These are phyloP conservation scores for Noccaea bulbosa DNA, from an alignment of 345 rosid species.

Conservation along the genomic window DNA sequence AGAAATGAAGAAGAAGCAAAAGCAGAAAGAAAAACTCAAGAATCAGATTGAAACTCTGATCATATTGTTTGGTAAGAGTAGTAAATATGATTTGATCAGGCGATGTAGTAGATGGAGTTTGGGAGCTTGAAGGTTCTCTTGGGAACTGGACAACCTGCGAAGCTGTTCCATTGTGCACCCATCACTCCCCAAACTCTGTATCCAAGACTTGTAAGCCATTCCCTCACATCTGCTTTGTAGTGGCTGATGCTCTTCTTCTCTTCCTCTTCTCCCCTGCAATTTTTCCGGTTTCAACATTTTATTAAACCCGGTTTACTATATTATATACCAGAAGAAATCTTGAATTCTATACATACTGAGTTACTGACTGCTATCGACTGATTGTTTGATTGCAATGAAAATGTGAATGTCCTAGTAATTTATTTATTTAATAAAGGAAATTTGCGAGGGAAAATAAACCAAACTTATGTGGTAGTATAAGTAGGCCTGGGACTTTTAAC, in stretches of 20 bases:
- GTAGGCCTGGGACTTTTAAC: too few species aligned
- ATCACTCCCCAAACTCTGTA: slow-evolving; percentile 79
- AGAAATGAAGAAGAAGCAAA: neutral
- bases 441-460: too few species aligned
- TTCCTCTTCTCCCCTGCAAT: slow-evolving; percentile 62
- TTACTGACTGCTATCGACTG: too few species aligned
- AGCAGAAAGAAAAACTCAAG: slow-evolving; percentile 31
- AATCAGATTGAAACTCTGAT: slow-evolving; percentile 31
- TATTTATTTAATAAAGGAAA: too few species aligned
- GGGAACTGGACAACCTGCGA: slow-evolving; percentile 68
- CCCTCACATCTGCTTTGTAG: slow-evolving; percentile 65
- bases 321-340: slow-evolving; percentile 10
- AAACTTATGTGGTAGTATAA: too few species aligned
- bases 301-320: slow-evolving; percentile 1
- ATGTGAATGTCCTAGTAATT: too few species aligned
- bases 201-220: slow-evolving; percentile 55
- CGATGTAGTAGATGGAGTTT: slow-evolving; percentile 73
- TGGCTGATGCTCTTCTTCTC: slow-evolving; percentile 57
- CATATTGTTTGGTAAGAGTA: slow-evolving; percentile 25
- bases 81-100: slow-evolving; percentile 33
- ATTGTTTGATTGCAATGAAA: too few species aligned
- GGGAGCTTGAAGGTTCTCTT: slow-evolving; percentile 88
- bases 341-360: neutral
- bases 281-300: slow-evolving; percentile 5
- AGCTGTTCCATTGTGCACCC: slow-evolving; percentile 84